phyloP scores from a whole-genome alignment of 2,329 filamentous ascomycete genomes.

The Tothia fuscella region DNA sequence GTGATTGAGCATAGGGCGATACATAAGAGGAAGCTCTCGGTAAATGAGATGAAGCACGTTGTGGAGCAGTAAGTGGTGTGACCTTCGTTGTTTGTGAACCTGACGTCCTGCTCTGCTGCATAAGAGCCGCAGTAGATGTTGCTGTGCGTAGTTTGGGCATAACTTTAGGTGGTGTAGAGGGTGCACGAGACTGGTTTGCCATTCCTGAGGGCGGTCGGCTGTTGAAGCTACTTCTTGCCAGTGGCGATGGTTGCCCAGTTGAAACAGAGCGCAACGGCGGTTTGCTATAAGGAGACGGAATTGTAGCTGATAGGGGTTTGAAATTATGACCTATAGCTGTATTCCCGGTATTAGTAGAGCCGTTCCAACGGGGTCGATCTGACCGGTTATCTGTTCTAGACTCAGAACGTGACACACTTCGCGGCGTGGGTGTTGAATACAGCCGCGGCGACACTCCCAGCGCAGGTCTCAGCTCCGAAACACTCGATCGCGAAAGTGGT shows the following conservation, averaged over 20 bases:
- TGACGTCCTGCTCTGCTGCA: not conserved
- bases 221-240: not conserved
- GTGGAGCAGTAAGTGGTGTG: not conserved
- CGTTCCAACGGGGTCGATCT: slow-evolving; percentile 26
- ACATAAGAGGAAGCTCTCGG: slow-evolving; percentile 5
- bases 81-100: slow-evolving; percentile 3
- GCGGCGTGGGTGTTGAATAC: slow-evolving; percentile 8
- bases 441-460: slow-evolving; percentile 8
- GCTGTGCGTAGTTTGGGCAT: not conserved
- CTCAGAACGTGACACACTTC: slow-evolving; percentile 2
- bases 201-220: slow-evolving; percentile 4
- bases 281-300: slow-evolving; percentile 23
- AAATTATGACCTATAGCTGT: slow-evolving; percentile 27
- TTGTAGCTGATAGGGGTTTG: slow-evolving; percentile 24
- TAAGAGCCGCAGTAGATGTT: not conserved
- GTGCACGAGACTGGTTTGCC: not conserved
- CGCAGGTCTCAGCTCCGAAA: slow-evolving; percentile 12
- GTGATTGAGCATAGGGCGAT: too few relatives aligned
- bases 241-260: not conserved
- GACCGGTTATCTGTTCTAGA: not conserved
- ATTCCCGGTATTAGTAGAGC: slow-evolving; percentile 25
- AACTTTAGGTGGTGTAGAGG: not conserved
- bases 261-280: not conserved
- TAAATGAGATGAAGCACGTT: slow-evolving; percentile 1
- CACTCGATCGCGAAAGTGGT: slow-evolving; percentile 15